phyloP scores from a whole-genome alignment of 2,329 filamentous ascomycete genomes.

The Cryphonectria carpinicola region DNA sequence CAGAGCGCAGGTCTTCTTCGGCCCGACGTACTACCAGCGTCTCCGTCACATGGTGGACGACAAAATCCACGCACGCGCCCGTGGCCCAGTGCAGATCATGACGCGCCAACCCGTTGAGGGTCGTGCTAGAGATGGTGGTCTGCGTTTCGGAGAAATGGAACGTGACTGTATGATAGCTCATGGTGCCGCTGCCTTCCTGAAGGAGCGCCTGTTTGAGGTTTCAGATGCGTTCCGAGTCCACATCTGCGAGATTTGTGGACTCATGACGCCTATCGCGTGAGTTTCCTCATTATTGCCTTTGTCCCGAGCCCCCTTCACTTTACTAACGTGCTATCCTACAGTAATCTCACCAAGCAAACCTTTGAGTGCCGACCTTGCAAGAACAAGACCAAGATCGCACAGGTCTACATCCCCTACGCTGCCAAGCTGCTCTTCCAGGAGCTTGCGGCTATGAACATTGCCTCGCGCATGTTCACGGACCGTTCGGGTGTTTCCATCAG shows the following conservation, averaged over 20 bases:
- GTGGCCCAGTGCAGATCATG: conserved; percentile 95
- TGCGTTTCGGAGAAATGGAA: conserved; percentile 99
- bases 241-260: conserved; percentile 96
- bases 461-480: conserved; percentile 94
- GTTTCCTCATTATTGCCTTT: conserved; percentile 46
- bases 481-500: conserved; percentile 75
- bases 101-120: conserved; percentile 97
- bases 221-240: conserved; percentile 98
- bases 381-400: conserved; percentile 98
- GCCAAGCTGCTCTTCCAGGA: conserved; percentile 99
- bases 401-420: conserved; percentile 96
- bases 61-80: conserved; percentile 98
- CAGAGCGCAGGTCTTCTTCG: conserved; percentile 92
- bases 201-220: conserved; percentile 96
- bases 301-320: not conserved
- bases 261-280: conserved; percentile 99
- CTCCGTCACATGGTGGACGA: conserved; percentile 99
- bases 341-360: conserved; percentile 90
- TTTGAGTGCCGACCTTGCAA: conserved; percentile 98
- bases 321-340: conserved; percentile 48
- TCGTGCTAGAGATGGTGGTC: conserved; percentile 95
- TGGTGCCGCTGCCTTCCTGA: conserved; percentile 93
- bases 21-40: conserved; percentile 98
- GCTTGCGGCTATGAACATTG: conserved; percentile 97
- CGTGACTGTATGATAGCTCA: conserved; percentile 99